These are phyloP conservation scores for Lachnellula arida DNA, from an alignment of 2,329 filamentous ascomycete species.

Conservation along the genomic window DNA sequence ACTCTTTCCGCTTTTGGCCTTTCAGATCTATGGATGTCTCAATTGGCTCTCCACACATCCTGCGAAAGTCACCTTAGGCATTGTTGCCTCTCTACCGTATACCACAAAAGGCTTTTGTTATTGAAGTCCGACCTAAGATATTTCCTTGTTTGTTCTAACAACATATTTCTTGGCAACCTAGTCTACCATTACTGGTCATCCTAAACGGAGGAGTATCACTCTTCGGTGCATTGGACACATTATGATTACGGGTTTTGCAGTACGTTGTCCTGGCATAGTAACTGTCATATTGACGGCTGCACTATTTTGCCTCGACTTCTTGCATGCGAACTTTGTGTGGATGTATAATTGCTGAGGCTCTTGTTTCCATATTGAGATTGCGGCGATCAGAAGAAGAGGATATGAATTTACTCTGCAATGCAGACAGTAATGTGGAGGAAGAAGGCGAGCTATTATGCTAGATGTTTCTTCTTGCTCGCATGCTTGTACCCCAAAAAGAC, in stretches of 20 bases:
- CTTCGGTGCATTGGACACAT: conserved; percentile 56
- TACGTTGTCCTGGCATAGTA: conserved; percentile 21
- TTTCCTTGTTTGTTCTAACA: conserved; percentile 30
- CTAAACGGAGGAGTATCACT: conserved; percentile 48
- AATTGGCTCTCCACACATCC: conserved; percentile 29
- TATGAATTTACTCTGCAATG: conserved; percentile 23
- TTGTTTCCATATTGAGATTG: conserved; percentile 18
- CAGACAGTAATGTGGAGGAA: conserved; percentile 22
- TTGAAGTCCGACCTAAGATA: conserved; percentile 25
- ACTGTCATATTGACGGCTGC: conserved; percentile 19
- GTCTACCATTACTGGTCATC: conserved; percentile 48
- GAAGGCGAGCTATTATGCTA: conserved; percentile 22
- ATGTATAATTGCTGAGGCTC: conserved; percentile 23
- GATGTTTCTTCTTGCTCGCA: conserved; percentile 26
- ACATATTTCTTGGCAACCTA: conserved; percentile 33
- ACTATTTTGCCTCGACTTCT: conserved; percentile 23
- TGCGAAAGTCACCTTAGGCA: conserved; percentile 28
- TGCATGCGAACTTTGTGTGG: conserved; percentile 21
- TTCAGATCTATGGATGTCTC: conserved; percentile 33
- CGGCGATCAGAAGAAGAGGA: conserved; percentile 12
- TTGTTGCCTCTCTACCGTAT: conserved; percentile 24
- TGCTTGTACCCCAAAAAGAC: conserved; percentile 19
- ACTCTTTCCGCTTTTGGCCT: conserved; percentile 30
- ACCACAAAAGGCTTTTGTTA: conserved; percentile 17
- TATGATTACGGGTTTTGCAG: conserved; percentile 56